Conservation (phyloP, 192 early-diverging fungal genomes). For the Geranomyces variabilis region DNA sequence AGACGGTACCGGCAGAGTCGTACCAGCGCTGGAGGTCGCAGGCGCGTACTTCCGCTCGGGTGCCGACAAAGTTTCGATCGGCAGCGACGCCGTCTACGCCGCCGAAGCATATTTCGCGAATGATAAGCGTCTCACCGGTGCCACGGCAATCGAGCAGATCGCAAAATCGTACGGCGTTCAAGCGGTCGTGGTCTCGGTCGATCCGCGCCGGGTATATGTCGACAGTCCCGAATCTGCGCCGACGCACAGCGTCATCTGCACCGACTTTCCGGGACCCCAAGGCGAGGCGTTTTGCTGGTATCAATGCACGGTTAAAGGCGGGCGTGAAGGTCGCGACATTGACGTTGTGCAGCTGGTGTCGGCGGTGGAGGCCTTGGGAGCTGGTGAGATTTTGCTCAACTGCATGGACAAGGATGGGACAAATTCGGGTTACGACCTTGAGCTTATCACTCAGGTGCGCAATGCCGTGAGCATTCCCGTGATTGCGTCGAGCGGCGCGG, state of each 20-base stretch:
- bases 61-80: constrained; percentile 99
- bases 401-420: constrained; percentile 99
- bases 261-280: constrained; percentile 77
- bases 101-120: constrained; percentile 80
- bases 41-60: constrained; percentile 98
- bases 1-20: constrained; percentile 74
- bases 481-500: constrained; percentile 97
- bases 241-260: constrained; percentile 77
- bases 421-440: constrained; percentile 94
- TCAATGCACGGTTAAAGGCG: constrained; percentile 98
- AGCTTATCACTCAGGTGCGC: constrained; percentile 80
- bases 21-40: constrained; percentile 93
- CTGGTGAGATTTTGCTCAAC: constrained; percentile 96
- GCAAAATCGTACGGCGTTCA: constrained; percentile 93
- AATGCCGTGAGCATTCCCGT: constrained; percentile 87
- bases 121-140: constrained; percentile 53
- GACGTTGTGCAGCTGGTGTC: constrained; percentile 91
- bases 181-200: constrained; percentile 98
- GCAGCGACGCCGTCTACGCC: constrained; percentile 98
- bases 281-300: constrained; percentile 98
- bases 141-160: constrained; percentile 93
- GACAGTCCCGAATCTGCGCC: constrained; percentile 67
- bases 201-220: constrained; percentile 94
- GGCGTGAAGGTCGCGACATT: constrained; percentile 90
- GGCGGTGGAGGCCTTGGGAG: constrained; percentile 87